A percentile compares a stretch with the other conserved stretches of the same genome.
These are phyloP conservation scores for Saraca asoca DNA, from an alignment of 331 rosid species.

Conservation along the genomic window DNA sequence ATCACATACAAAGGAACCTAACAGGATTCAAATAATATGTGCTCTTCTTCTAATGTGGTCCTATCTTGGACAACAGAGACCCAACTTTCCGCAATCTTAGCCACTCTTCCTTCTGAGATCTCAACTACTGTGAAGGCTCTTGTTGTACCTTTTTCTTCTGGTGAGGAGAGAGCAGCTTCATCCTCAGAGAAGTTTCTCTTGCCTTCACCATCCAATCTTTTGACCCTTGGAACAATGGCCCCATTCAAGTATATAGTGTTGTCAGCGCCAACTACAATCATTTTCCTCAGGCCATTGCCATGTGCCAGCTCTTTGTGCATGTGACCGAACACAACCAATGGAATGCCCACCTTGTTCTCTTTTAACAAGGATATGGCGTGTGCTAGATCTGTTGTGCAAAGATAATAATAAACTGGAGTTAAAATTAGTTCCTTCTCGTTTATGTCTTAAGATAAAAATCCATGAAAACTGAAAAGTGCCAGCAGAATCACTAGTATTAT, in stretches of 20 bases:
- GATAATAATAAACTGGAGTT: constrained; percentile 27
- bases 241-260: constrained; percentile 75
- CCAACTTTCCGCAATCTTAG: constrained; percentile 77
- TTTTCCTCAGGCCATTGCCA: constrained; percentile 83
- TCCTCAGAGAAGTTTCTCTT: constrained; percentile 28
- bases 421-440: constrained; percentile 15
- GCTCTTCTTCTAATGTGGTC: constrained; percentile 63
- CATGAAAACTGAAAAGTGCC: constrained; percentile 27
- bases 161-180: constrained; percentile 34
- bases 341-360: constrained; percentile 51
- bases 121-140: constrained; percentile 83
- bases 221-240: constrained; percentile 84
- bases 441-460: constrained; percentile 25
- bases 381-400: constrained; percentile 61
- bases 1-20: neutral
- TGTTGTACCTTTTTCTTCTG: constrained; percentile 51
- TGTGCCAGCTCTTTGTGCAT: constrained; percentile 88
- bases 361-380: constrained; percentile 65
- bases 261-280: constrained; percentile 68
- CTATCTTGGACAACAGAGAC: constrained; percentile 69
- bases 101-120: constrained; percentile 61
- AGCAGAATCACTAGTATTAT: constrained; percentile 14
- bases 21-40: constrained; percentile 45
- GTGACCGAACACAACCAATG: constrained; percentile 95
- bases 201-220: constrained; percentile 38